A percentile compares a stretch with the other conserved stretches of the same genome.
Evolutionary conservation across 2,329 filamentous ascomycete genomes (phyloP).

Genomic region (Pseudogymnoascus sp.): DNA sequence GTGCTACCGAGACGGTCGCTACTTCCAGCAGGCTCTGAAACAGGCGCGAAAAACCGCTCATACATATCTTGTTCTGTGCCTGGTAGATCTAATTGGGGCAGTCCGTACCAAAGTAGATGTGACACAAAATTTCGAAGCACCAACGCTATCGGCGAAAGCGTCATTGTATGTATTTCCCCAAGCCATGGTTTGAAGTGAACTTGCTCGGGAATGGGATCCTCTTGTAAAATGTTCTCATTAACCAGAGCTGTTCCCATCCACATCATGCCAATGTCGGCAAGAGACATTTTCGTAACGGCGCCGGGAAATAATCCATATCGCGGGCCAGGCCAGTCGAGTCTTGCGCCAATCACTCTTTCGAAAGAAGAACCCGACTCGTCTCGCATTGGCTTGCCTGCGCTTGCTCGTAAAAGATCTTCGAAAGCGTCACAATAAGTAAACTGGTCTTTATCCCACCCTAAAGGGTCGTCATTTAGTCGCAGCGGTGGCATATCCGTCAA

Average conservation of each 20-base stretch:
- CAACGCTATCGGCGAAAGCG: neutral
- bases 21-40: neutral
- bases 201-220: neutral
- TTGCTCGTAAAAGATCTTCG: slow-evolving; percentile 25
- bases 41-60: slow-evolving; percentile 17
- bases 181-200: neutral
- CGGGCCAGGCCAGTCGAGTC: neutral
- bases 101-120: neutral
- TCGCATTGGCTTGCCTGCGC: slow-evolving; percentile 4
- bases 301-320: neutral
- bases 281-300: neutral
- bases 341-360: neutral
- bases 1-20: neutral
- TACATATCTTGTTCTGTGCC: slow-evolving; percentile 23
- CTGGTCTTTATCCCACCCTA: neutral
- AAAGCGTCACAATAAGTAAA: slow-evolving; percentile 26
- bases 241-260: neutral
- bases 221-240: neutral
- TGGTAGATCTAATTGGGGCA: neutral
- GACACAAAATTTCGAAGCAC: neutral
- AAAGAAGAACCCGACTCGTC: neutral
- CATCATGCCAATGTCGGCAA: neutral
- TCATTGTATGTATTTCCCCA: neutral
- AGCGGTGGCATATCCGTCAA: slow-evolving; percentile 13
- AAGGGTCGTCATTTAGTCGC: neutral